Evolutionary conservation across 768 basidiomycete genomes (phyloP).

Genomic region (Termitomyces sp.): DNA sequence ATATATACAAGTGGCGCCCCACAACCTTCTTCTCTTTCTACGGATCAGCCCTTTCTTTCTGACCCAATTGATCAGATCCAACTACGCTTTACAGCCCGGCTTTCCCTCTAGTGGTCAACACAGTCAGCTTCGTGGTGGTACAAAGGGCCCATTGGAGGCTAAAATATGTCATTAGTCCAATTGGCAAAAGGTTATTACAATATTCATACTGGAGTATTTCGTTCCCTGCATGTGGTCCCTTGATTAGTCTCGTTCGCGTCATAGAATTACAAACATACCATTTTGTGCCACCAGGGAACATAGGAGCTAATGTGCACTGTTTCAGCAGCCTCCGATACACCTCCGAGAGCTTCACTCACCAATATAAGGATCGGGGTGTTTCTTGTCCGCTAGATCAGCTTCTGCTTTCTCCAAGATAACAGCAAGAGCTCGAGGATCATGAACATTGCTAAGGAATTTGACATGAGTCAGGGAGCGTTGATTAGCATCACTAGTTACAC

Average conservation of each 20-base stretch:
- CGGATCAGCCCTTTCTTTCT: not conserved
- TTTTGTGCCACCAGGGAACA: slow-evolving; percentile 91
- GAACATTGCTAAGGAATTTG: slow-evolving; percentile 57
- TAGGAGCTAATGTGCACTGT: slow-evolving; percentile 50
- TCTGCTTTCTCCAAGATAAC: slow-evolving; percentile 79
- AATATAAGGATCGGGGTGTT: slow-evolving; percentile 92
- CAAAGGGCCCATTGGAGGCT: slow-evolving; percentile 63
- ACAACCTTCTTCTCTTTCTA: not conserved
- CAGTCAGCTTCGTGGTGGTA: slow-evolving; percentile 56
- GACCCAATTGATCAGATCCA: slow-evolving; percentile 4
- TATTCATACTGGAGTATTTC: slow-evolving; percentile 70
- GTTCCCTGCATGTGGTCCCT: slow-evolving; percentile 52
- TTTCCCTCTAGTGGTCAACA: slow-evolving; percentile 29
- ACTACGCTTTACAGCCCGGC: slow-evolving; percentile 1
- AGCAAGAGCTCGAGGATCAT: slow-evolving; percentile 80
- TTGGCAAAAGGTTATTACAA: slow-evolving; percentile 6
- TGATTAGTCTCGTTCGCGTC: slow-evolving; percentile 17
- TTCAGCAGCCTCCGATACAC: slow-evolving; percentile 5
- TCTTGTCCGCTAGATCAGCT: slow-evolving; percentile 57
- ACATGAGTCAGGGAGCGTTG: slow-evolving; percentile 4
- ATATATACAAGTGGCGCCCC: not conserved
- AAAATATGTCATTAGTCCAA: slow-evolving; percentile 14
- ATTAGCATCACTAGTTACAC: not conserved
- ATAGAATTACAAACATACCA: slow-evolving; percentile 56
- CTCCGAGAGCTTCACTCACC: slow-evolving; percentile 49